Percentiles rank a stretch among this genome's conserved stretches.
Conservation (phyloP, 305 asterid species). For the Fraxinus velutina region DNA sequence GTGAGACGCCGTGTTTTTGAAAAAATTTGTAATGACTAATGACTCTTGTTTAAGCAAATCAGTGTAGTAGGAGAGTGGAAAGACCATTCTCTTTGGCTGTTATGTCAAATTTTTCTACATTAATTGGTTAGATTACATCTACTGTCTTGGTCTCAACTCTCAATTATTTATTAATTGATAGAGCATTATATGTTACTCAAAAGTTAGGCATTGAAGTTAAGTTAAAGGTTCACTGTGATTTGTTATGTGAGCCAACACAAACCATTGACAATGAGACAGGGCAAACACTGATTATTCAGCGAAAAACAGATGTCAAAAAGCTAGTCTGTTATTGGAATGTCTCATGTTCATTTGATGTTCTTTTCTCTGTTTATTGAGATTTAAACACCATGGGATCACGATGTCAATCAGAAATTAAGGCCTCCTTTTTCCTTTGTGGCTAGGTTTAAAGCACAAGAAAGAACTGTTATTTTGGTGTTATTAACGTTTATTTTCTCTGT, state of each 20-base stretch:
- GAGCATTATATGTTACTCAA: constrained; percentile 1
- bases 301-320: neutral
- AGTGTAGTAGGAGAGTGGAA: neutral
- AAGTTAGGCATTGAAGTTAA: neutral
- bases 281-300: neutral
- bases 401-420: constrained; percentile 1
- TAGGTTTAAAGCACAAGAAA: neutral
- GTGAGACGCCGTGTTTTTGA: neutral
- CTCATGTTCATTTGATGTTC: neutral
- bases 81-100: neutral
- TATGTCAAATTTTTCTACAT: neutral
- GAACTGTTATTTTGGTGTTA: neutral
- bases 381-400: neutral
- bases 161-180: neutral
- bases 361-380: neutral
- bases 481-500: neutral
- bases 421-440: neutral
- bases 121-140: neutral
- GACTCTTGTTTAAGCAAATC: neutral
- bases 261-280: neutral
- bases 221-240: constrained; percentile 3
- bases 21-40: neutral
- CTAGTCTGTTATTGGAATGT: constrained; percentile 4
- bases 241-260: neutral
- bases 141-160: neutral